Conservation (phyloP, 1,284 basidiomycete genomes). For the Heterobasidion annosum region DNA sequence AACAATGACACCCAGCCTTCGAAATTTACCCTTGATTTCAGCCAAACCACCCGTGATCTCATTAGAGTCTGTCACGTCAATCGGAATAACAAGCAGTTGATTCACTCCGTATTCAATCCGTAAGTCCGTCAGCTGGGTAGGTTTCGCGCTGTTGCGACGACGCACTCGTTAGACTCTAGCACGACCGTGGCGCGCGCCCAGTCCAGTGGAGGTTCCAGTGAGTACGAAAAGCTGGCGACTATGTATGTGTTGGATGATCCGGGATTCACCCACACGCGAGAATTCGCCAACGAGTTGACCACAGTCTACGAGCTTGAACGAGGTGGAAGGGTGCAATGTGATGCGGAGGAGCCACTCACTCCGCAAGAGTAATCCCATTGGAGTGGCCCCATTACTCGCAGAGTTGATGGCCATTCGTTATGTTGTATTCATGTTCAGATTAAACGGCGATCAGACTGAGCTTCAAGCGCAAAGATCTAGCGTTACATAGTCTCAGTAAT, state of each 20-base stretch:
- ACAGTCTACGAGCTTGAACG: neutral
- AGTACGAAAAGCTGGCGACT: neutral
- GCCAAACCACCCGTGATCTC: constrained; percentile 23
- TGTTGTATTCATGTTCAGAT: too few species aligned
- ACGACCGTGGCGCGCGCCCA: neutral
- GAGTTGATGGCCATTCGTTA: too few species aligned
- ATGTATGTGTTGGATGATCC: neutral
- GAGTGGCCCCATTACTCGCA: too few species aligned
- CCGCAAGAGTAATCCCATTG: too few species aligned
- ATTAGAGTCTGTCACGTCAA: constrained; percentile 19
- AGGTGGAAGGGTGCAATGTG: neutral
- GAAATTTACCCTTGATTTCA: constrained; percentile 18
- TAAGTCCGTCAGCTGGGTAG: constrained; percentile 9
- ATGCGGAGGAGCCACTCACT: too few species aligned
- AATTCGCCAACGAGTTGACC: neutral
- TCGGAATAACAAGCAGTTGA: constrained; percentile 11
- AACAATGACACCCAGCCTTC: constrained; percentile 27
- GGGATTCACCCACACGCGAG: neutral
- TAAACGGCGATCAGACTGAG: neutral
- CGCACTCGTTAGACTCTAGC: constrained; percentile 15
- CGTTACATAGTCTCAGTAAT: neutral
- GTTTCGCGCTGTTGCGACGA: constrained; percentile 17
- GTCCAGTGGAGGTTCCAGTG: neutral
- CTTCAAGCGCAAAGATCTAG: neutral
- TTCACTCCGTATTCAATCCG: constrained; percentile 5